phyloP scores from a whole-genome alignment of 2,329 filamentous ascomycete genomes.

The Venturia carpophila region DNA sequence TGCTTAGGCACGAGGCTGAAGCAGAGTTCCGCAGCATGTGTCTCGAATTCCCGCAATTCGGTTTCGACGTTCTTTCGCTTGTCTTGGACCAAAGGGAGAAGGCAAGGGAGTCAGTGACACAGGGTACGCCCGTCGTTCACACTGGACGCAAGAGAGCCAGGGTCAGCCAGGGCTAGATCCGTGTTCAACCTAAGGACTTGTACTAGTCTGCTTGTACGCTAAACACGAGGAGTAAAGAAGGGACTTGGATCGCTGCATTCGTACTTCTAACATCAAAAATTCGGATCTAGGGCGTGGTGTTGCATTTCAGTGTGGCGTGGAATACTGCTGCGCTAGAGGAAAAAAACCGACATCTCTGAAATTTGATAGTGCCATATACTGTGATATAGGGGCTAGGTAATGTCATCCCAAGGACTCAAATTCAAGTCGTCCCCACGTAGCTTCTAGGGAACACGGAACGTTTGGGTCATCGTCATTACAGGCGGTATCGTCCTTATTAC shows the following conservation, averaged over 20 bases:
- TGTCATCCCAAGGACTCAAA: background rate
- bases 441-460: no score
- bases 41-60: constrained; percentile 83
- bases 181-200: background rate
- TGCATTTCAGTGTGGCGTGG: background rate
- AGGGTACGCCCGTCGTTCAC: constrained; percentile 13
- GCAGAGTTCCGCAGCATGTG: constrained; percentile 77
- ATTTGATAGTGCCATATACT: background rate
- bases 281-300: background rate
- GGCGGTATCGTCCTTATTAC: no score
- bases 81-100: constrained; percentile 45
- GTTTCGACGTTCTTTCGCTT: constrained; percentile 79
- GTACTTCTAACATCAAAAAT: background rate
- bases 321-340: background rate
- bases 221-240: background rate
- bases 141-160: constrained; percentile 17
- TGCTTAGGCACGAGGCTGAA: constrained; percentile 77
- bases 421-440: no score
- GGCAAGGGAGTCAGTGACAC: constrained; percentile 19
- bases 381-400: background rate
- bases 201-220: no score
- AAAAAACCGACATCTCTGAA: background rate
- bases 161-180: constrained; percentile 12
- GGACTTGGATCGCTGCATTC: background rate
- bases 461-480: no score